Conservation (phyloP, 1,284 basidiomycete species). For the Malassezia japonica region DNA sequence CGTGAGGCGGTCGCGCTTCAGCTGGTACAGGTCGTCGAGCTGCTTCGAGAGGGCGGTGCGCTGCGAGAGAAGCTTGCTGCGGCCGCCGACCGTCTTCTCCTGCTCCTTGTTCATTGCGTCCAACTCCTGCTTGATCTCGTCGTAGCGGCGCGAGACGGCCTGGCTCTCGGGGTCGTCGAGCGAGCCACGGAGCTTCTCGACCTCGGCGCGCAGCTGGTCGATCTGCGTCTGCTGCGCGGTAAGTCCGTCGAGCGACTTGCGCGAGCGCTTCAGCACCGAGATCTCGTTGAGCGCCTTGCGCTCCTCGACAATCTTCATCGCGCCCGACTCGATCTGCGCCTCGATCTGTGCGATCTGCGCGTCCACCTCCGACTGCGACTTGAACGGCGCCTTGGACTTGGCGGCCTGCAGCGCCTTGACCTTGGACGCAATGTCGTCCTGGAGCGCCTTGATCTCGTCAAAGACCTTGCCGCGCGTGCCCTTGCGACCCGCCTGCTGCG, state of each 20-base stretch:
- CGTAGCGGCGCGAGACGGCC: conserved; percentile 70
- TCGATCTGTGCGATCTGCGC: conserved; percentile 65
- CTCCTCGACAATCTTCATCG: conserved; percentile 86
- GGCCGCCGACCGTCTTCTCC: conserved; percentile 72
- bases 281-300: conserved; percentile 90
- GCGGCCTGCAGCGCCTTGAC: conserved; percentile 78
- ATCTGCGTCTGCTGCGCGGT: conserved; percentile 62
- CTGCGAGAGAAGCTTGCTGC: conserved; percentile 78
- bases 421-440: conserved; percentile 78
- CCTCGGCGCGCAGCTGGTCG: conserved; percentile 63
- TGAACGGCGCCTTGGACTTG: conserved; percentile 72
- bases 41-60: conserved; percentile 59
- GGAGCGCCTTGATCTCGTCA: conserved; percentile 71
- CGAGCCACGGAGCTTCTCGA: conserved; percentile 73
- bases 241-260: conserved; percentile 36
- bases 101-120: conserved; percentile 74
- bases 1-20: conserved; percentile 60
- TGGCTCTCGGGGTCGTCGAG: conserved; percentile 85
- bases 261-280: conserved; percentile 53
- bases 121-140: conserved; percentile 73
- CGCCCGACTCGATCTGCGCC: conserved; percentile 77
- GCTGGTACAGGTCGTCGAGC: conserved; percentile 61
- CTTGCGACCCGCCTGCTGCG: conserved; percentile 73
- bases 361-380: conserved; percentile 78
- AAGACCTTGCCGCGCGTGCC: conserved; percentile 63